Percentiles rank a stretch among this genome's conserved stretches.
Conservation (phyloP, 768 basidiomycete genomes). For the Calocybe cyanea region DNA sequence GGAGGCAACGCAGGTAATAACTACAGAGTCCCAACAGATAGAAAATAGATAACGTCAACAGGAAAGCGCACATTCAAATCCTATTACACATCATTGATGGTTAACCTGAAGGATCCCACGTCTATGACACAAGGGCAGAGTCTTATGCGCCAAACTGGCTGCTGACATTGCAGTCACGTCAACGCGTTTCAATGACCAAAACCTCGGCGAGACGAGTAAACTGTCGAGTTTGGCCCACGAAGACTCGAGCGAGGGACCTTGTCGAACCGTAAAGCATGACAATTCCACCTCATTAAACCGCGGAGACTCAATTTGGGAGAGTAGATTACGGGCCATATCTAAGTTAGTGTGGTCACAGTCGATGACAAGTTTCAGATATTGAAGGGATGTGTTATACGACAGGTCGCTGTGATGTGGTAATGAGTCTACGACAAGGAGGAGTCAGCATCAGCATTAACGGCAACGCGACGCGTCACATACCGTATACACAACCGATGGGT, state of each 20-base stretch:
- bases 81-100: constrained; percentile 5
- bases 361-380: constrained; percentile 12
- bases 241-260: constrained; percentile 2
- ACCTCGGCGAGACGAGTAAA: constrained; percentile 4
- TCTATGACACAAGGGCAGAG: constrained; percentile 8
- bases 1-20: too few species aligned
- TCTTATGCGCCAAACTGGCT: constrained; percentile 6
- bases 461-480: constrained; percentile 1
- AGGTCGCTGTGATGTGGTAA: constrained; percentile 9
- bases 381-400: constrained; percentile 9
- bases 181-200: constrained; percentile 4
- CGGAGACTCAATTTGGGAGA: constrained; percentile 10
- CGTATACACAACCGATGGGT: constrained; percentile 5
- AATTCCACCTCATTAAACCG: constrained; percentile 9
- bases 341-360: constrained; percentile 11
- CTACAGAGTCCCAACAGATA: too few species aligned
- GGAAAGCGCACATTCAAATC: too few species aligned
- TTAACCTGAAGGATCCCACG: constrained; percentile 10
- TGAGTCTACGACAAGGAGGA: constrained; percentile 1
- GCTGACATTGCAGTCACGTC: constrained; percentile 9
- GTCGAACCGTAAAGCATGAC: constrained; percentile 10
- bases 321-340: constrained; percentile 3
- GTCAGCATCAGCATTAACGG: neutral
- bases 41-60: too few species aligned
- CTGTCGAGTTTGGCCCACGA: constrained; percentile 11